Conservation (phyloP, 176 grass and related monocot species). For the Hyparrhenia diplandra region DNA sequence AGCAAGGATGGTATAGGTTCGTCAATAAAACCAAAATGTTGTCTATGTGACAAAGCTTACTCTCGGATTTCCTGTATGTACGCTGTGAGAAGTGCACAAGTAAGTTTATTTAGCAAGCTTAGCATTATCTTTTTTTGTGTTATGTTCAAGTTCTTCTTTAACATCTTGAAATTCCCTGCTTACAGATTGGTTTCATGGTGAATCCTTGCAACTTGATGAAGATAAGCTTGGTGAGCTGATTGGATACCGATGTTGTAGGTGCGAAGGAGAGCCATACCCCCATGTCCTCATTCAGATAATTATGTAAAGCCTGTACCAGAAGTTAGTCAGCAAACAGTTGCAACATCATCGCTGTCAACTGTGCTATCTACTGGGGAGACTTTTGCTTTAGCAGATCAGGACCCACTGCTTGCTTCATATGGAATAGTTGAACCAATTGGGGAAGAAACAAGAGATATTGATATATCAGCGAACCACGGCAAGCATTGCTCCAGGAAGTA, state of each 20-base stretch:
- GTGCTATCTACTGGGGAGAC: constrained; percentile 37
- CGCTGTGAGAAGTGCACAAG: constrained; percentile 78
- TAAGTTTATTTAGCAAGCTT: constrained; percentile 38
- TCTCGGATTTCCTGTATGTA: constrained; percentile 63
- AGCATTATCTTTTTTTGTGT: constrained; percentile 3
- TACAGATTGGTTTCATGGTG: constrained; percentile 96
- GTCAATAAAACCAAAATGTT: constrained; percentile 54
- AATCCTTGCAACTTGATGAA: constrained; percentile 81
- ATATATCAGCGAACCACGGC: constrained; percentile 28
- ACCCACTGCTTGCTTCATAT: constrained; percentile 54
- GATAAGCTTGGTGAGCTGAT: constrained; percentile 56
- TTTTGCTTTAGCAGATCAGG: constrained; percentile 38
- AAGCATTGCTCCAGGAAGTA: constrained; percentile 26
- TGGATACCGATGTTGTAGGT: constrained; percentile 78
- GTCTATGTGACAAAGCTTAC: constrained; percentile 69
- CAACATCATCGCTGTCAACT: constrained; percentile 28
- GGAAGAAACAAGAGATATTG: constrained; percentile 29
- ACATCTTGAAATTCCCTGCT: constrained; percentile 13
- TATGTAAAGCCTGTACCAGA: constrained; percentile 58
- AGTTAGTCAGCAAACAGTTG: constrained; percentile 60
- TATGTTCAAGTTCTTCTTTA: constrained; percentile 14
- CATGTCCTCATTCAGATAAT: constrained; percentile 62
- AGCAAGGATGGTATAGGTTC: constrained; percentile 51
- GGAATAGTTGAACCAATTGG: constrained; percentile 47
- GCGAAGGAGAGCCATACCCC: constrained; percentile 75